Conservation (phyloP, 2,329 filamentous ascomycete species). For the Aspergillus jensenii region DNA sequence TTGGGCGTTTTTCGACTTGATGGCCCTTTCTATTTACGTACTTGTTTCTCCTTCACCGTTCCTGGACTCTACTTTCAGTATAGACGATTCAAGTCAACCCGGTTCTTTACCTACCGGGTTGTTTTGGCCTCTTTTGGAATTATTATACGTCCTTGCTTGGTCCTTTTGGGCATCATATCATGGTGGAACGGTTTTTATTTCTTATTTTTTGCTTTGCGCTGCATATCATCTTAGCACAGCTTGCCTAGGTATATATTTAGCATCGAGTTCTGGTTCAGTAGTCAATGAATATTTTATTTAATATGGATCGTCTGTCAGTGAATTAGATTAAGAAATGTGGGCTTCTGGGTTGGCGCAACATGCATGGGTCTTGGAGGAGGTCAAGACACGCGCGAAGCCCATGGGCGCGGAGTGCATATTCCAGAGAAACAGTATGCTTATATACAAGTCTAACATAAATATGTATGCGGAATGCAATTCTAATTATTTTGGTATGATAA, state of each 20-base stretch:
- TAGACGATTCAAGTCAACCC: not conserved
- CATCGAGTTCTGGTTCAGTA: not conserved
- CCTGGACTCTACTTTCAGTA: not conserved
- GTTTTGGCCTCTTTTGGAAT: slow-evolving; percentile 3
- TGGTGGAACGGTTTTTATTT: not conserved
- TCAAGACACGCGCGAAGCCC: not conserved
- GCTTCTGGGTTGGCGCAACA: no score
- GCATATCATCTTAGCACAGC: not conserved
- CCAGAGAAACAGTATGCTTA: not conserved
- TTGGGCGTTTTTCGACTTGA: slow-evolving; percentile 1
- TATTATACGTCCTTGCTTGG: not conserved
- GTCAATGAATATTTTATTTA: not conserved
- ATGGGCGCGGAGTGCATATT: not conserved
- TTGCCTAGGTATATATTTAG: slow-evolving; percentile 2
- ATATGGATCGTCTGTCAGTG: not conserved
- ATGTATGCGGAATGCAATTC: not conserved
- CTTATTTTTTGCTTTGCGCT: slow-evolving; percentile 1
- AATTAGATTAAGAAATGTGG: no score
- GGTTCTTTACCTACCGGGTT: not conserved
- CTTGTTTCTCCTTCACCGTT: not conserved
- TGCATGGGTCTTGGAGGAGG: no score
- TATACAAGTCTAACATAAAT: not conserved
- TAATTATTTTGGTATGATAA: not conserved
- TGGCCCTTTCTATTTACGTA: not conserved
- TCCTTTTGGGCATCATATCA: not conserved